A percentile compares a stretch with the other conserved stretches of the same genome.
phyloP scores from a whole-genome alignment of 768 basidiomycete species.

The Lactarius evosmus region DNA sequence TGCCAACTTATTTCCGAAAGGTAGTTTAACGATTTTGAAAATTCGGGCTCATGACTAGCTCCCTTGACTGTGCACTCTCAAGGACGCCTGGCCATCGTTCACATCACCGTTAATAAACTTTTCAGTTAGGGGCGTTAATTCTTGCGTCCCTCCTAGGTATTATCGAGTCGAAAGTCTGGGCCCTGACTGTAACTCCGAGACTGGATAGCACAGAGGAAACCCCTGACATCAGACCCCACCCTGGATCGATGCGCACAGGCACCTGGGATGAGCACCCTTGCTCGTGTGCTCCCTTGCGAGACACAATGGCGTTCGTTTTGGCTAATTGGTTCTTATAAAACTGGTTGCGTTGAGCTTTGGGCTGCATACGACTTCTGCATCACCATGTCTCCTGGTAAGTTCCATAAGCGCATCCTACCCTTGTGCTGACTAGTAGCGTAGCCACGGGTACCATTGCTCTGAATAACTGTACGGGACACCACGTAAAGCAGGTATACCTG shows the following conservation, averaged over 20 bases:
- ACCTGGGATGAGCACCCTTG: constrained; percentile 5
- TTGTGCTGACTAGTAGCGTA: constrained; percentile 13
- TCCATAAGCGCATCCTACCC: background rate
- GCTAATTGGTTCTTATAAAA: constrained; percentile 16
- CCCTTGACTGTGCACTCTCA: constrained; percentile 13
- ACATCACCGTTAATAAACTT: constrained; percentile 16
- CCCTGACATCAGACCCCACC: constrained; percentile 14
- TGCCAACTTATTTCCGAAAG: constrained; percentile 16
- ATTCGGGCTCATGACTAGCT: constrained; percentile 10
- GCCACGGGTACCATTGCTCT: constrained; percentile 26
- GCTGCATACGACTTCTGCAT: background rate
- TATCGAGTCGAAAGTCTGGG: constrained; percentile 11
- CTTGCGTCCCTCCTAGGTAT: constrained; percentile 12
- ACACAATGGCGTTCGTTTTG: background rate
- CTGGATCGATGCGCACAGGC: constrained; percentile 12
- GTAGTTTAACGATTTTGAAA: constrained; percentile 1
- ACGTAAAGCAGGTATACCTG: background rate
- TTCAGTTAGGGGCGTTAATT: constrained; percentile 21
- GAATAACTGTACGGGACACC: constrained; percentile 25
- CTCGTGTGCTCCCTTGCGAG: constrained; percentile 4
- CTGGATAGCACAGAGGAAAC: constrained; percentile 6
- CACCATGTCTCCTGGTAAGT: constrained; percentile 24
- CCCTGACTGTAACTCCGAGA: constrained; percentile 11
- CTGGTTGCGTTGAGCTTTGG: background rate
- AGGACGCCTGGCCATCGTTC: constrained; percentile 11